Percentiles rank a stretch among this genome's conserved stretches.
phyloP scores from a whole-genome alignment of 805 yeast species.

The Scheffersomyces coipomensis region DNA sequence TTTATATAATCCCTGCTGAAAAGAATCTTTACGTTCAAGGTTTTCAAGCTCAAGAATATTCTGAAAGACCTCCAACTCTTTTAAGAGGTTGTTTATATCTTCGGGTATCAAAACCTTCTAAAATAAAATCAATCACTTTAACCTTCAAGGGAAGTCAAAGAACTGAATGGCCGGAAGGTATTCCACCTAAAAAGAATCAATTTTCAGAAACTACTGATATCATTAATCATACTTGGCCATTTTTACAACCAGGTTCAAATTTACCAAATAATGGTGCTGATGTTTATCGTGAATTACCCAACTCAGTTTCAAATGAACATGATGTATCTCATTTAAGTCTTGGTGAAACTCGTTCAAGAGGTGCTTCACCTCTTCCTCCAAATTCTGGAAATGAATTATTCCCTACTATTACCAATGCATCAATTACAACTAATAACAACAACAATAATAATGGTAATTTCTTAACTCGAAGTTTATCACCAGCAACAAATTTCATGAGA shows the following conservation, averaged over 20 bases:
- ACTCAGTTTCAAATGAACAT: conserved; percentile 7
- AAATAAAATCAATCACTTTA: conserved; percentile 61
- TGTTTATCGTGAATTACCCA: conserved; percentile 28
- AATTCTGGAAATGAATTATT: not conserved
- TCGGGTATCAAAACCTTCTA: conserved; percentile 68
- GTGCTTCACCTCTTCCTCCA: conserved; percentile 2
- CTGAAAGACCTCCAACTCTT: conserved; percentile 70
- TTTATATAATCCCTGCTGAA: conserved; percentile 78
- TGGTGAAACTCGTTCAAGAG: conserved; percentile 21
- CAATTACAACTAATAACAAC: not conserved
- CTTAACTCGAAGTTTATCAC: conserved; percentile 22
- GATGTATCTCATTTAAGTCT: conserved; percentile 38
- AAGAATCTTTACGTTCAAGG: conserved; percentile 81
- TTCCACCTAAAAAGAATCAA: conserved; percentile 80
- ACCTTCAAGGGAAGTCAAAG: conserved; percentile 65
- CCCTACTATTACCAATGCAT: not conserved
- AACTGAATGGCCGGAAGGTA: conserved; percentile 98
- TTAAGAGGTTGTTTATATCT: conserved; percentile 77
- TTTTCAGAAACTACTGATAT: conserved; percentile 64
- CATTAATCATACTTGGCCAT: conserved; percentile 88
- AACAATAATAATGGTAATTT: conserved; percentile 16
- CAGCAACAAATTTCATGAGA: conserved; percentile 21
- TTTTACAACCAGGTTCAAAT: conserved; percentile 45
- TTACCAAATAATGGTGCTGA: conserved; percentile 46
- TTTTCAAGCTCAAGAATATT: conserved; percentile 62